Evolutionary conservation across 176 grass and related monocot species (phyloP).

Genomic region (Oryza meridionalis): DNA sequence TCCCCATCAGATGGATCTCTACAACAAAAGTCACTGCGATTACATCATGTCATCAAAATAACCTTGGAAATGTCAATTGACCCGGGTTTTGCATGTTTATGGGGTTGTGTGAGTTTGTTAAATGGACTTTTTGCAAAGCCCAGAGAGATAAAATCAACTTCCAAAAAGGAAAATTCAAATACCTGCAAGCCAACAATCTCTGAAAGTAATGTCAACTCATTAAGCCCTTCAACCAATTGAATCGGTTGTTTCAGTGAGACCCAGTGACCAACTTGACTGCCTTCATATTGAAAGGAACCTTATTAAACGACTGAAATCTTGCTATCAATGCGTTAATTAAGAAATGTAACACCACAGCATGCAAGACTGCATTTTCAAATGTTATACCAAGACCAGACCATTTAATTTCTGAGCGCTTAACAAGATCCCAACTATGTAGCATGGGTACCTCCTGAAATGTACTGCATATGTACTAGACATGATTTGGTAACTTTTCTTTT

Average conservation of each 20-base stretch:
- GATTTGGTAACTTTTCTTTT: not conserved
- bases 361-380: not conserved
- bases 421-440: not conserved
- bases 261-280: constrained; percentile 90
- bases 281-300: constrained; percentile 53
- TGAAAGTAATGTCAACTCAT: constrained; percentile 78
- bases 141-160: not conserved
- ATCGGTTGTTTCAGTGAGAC: constrained; percentile 65
- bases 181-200: constrained; percentile 95
- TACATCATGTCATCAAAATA: not conserved
- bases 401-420: not conserved
- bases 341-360: not conserved
- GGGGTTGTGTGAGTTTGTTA: not conserved
- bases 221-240: constrained; percentile 69
- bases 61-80: not conserved
- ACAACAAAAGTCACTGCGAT: not conserved
- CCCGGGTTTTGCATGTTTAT: not conserved
- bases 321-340: not conserved
- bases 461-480: not conserved
- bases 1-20: not conserved
- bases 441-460: not conserved
- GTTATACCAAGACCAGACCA: not conserved
- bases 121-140: not conserved
- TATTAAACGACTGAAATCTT: constrained; percentile 23
- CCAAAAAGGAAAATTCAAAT: constrained; percentile 35